These are phyloP conservation scores for Debaryomyces singareniensis DNA, from an alignment of 1,139 yeast species.

Conservation along the genomic window DNA sequence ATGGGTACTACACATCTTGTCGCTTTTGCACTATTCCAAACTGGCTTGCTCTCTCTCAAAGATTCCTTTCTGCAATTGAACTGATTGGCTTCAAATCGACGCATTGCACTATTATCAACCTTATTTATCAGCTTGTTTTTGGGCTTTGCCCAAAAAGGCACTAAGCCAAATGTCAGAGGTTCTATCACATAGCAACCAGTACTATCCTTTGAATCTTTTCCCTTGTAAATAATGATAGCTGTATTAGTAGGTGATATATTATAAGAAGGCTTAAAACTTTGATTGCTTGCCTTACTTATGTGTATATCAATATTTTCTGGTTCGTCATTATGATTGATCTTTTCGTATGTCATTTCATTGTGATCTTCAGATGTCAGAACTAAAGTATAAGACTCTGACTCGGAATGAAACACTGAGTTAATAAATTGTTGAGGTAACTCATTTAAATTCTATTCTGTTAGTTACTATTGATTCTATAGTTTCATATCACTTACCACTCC, in stretches of 20 bases:
- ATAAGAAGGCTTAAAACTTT: conserved; percentile 19
- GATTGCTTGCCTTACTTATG: conserved; percentile 1
- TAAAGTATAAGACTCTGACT: conserved; percentile 3
- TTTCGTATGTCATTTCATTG: conserved; percentile 1
- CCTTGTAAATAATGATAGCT: conserved; percentile 26
- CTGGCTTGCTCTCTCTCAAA: conserved; percentile 30
- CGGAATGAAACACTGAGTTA: conserved; percentile 17
- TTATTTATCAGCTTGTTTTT: conserved; percentile 18
- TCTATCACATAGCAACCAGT: conserved; percentile 32
- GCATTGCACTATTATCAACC: conserved; percentile 23
- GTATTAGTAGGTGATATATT: conserved; percentile 38
- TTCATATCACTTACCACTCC: conserved; percentile 30
- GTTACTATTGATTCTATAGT: conserved; percentile 2
- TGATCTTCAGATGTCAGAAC: neutral
- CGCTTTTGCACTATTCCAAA: conserved; percentile 45
- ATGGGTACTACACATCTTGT: conserved; percentile 67
- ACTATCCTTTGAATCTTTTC: conserved; percentile 6
- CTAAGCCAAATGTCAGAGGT: conserved; percentile 36
- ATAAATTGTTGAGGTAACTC: conserved; percentile 27
- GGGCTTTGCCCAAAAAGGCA: conserved; percentile 40
- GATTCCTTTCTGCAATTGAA: conserved; percentile 67
- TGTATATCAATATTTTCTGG: conserved; percentile 2
- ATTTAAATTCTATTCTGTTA: conserved; percentile 18
- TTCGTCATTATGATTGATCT: neutral
- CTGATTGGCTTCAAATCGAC: conserved; percentile 21